Base-by-base conservation (phyloP, 352 stramenopile genomes). In the Globisporangium nagaii region DNA sequence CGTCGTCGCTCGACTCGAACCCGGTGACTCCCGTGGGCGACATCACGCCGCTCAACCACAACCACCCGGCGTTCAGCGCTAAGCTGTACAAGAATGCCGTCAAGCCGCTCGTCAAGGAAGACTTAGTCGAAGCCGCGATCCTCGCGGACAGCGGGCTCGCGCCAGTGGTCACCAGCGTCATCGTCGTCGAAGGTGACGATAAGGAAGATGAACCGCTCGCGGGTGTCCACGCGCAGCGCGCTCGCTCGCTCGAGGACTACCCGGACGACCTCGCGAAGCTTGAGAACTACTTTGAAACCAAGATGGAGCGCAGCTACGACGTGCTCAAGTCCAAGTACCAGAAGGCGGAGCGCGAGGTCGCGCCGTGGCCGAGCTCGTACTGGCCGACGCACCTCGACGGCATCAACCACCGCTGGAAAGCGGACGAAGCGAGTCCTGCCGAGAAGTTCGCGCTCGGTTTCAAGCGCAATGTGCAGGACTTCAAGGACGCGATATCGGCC, bases 361-460 rank as follows among this genome's bases (percentile, higher is more conserved):
- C 35, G 13, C 71, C 71, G 32, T 82, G 71, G 71, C 66, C 71
- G 5, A 46, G 65, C 27, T 77, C 66, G 57, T 87, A 87, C 67
- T 87, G 73, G 73, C 73, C 76, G 7, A 68, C 54, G 27, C 79
- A 73, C 60, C 56, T 72, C 45, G 76, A 87, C 62, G 67, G 73
- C 42, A 87, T 87, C 67, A 84, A 87, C 63, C 43, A 62, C 48
- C 48, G 62, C 19, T 76, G 74, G 76, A 66, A 50, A 2, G 59
- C 62, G 8, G 65, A 57, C 30, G 50, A 59, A 42, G 27, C 42
- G 6, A 73, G 66, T 13, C 30, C 73, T 8, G 55, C 70, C 4
- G 73, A 70, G 44, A 81, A 82, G 59, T 84, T 82, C 53, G 73
- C 73, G 4, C 67, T 25, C 1, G 73, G 71, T 12, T 84, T 81